Percentiles rank a stretch among this genome's conserved stretches.
Evolutionary conservation across 192 early-diverging fungal genomes (phyloP).

Genomic region (Backusella circina): DNA sequence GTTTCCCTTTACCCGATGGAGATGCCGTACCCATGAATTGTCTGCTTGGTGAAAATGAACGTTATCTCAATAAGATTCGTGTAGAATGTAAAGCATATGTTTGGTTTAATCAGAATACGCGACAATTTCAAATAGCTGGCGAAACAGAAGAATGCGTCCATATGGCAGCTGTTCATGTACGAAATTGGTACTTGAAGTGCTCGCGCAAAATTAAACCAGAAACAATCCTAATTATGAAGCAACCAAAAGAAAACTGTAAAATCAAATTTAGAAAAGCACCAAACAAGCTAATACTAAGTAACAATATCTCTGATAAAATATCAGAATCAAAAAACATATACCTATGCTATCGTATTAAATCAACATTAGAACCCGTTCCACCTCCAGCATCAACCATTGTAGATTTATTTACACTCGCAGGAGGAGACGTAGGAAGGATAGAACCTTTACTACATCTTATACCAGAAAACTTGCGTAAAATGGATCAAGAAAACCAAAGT

Average conservation of each 20-base stretch:
- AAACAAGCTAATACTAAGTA: background rate
- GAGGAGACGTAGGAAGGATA: background rate
- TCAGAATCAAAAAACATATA: background rate
- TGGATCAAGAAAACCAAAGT: conserved; percentile 16
- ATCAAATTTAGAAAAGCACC: conserved; percentile 9
- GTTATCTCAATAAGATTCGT: conserved; percentile 30
- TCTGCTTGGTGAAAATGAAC: conserved; percentile 32
- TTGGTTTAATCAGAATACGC: conserved; percentile 21
- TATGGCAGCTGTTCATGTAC: conserved; percentile 28
- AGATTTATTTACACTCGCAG: background rate
- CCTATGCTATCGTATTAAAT: background rate
- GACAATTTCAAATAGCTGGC: conserved; percentile 18
- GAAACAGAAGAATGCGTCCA: conserved; percentile 13
- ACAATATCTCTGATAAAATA: background rate
- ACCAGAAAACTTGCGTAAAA: background rate
- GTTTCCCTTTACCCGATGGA: conserved; percentile 25
- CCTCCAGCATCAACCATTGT: background rate
- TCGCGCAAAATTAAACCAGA: conserved; percentile 5
- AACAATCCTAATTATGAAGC: conserved; percentile 3
- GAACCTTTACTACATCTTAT: background rate
- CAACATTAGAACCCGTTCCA: background rate
- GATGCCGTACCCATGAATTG: conserved; percentile 11
- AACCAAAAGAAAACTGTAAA: conserved; percentile 7
- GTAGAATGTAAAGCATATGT: conserved; percentile 36
- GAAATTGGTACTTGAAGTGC: conserved; percentile 32